These are phyloP conservation scores for Mycena floridula DNA, from an alignment of 768 basidiomycete species.

Conservation along the genomic window DNA sequence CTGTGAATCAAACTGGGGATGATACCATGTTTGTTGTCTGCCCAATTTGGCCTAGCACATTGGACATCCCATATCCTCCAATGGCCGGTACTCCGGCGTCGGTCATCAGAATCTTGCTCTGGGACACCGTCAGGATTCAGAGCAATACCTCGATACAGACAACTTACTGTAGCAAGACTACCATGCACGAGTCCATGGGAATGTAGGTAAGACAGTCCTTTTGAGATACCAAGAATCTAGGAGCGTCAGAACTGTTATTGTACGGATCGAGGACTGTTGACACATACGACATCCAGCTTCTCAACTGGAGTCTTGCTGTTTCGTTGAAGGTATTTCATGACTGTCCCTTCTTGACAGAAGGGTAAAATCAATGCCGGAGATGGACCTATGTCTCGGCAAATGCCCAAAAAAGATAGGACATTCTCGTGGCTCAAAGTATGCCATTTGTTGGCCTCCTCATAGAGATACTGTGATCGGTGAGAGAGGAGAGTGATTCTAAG, in stretches of 20 bases:
- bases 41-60: neutral
- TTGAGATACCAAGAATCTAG: conserved; percentile 6
- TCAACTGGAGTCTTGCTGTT: neutral
- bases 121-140: neutral
- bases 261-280: neutral
- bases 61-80: conserved; percentile 6
- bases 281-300: conserved; percentile 6
- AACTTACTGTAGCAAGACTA: conserved; percentile 10
- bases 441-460: conserved; percentile 7
- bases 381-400: conserved; percentile 7
- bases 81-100: conserved; percentile 2
- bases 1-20: conserved; percentile 4
- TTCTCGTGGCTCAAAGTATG: conserved; percentile 4
- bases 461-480: neutral
- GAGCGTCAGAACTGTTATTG: neutral
- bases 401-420: conserved; percentile 9
- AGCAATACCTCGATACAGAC: neutral
- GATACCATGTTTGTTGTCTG: conserved; percentile 3
- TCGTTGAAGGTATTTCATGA: conserved; percentile 7
- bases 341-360: conserved; percentile 4
- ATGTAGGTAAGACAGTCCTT: conserved; percentile 13
- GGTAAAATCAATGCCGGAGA: conserved; percentile 10
- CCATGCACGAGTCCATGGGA: conserved; percentile 11
- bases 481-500: neutral
- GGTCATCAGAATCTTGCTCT: conserved; percentile 11